Base-by-base conservation (phyloP, 1,284 basidiomycete genomes). In the Cryptococcus sp. region DNA sequence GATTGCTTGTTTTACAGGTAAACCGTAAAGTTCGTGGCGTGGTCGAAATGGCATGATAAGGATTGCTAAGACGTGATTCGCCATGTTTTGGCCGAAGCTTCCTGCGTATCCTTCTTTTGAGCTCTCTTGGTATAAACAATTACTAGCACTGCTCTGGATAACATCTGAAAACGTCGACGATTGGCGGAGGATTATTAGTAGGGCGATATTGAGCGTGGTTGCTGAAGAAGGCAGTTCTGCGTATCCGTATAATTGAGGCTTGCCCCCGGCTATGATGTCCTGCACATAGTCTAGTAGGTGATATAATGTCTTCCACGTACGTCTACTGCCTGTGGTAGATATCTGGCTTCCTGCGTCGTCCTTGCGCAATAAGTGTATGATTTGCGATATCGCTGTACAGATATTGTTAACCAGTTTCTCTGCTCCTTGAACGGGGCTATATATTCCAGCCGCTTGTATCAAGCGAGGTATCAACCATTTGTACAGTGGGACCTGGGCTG, bases 401-500 rank as follows among this genome's bases (percentile, higher is more conserved):
- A 41, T 10, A n/a, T 41, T n/a, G n/a, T 41, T n/a, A 10, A 41
- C 38, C 10, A 41, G 38, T 41, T 41, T 10, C 38, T 41, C 38
- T 10, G 10, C 10, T 41, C n/a, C 38, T 10, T 10, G 38, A 10
- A 41, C 10, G n/a, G 10, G 10, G 10, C 10, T n/a, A n/a, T 46
- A 31, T 8, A 10, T 10, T 4, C 56, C 55, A 4, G 69, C 66
- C 7, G 67, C 71, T 14, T 65, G 52, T 7, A 73, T 57, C 5
- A 76, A 49, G 11, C 72, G 57, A 0, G 73, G 70, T 5, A 76
- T 43, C 32, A 77, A 54, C 68, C 69, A 74, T 42, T 70, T 64
- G 56, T 69, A 77, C 30, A 75, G 59, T 0, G 70, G 72, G 2
- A 61, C 35, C 23, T 56, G 43, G 6, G 31, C 52, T 3, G 41